Evolutionary conservation across 495 filamentous ascomycete genomes (phyloP).

Genomic region (Talaromyces proteolyticus): DNA sequence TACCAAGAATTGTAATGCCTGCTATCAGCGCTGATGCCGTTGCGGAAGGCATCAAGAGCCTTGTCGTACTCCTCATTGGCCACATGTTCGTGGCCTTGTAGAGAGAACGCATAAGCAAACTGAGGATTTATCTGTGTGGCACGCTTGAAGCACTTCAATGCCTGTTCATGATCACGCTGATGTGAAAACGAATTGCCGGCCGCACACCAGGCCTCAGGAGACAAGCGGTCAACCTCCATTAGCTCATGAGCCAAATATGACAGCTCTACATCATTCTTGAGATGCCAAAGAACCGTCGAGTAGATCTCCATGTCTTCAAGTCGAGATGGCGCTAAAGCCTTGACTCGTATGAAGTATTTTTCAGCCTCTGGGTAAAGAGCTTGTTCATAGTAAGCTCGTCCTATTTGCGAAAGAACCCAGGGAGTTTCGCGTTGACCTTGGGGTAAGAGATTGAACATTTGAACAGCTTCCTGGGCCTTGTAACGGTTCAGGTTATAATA

Average conservation of each 20-base stretch:
- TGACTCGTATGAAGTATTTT: constrained; percentile 72
- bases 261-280: constrained; percentile 85
- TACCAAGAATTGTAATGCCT: constrained; percentile 98
- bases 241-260: constrained; percentile 89
- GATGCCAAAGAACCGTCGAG: constrained; percentile 94
- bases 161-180: constrained; percentile 91
- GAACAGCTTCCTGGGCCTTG: constrained; percentile 68
- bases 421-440: constrained; percentile 81
- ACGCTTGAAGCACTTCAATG: constrained; percentile 89
- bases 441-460: constrained; percentile 62
- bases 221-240: constrained; percentile 76
- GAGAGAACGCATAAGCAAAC: constrained; percentile 91
- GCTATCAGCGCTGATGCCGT: constrained; percentile 74
- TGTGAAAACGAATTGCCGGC: constrained; percentile 94
- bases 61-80: constrained; percentile 96
- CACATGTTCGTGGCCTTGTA: constrained; percentile 96
- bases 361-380: constrained; percentile 79
- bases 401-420: constrained; percentile 90
- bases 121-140: constrained; percentile 84
- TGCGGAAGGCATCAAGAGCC: constrained; percentile 76
- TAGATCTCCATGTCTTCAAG: constrained; percentile 95
- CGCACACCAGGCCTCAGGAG: constrained; percentile 92
- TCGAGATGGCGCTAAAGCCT: constrained; percentile 67
- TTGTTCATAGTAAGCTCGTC: constrained; percentile 83
- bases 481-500: constrained; percentile 74